Evolutionary conservation across 768 basidiomycete genomes (phyloP).

Genomic region (Chalciporus sphaerocephalus): DNA sequence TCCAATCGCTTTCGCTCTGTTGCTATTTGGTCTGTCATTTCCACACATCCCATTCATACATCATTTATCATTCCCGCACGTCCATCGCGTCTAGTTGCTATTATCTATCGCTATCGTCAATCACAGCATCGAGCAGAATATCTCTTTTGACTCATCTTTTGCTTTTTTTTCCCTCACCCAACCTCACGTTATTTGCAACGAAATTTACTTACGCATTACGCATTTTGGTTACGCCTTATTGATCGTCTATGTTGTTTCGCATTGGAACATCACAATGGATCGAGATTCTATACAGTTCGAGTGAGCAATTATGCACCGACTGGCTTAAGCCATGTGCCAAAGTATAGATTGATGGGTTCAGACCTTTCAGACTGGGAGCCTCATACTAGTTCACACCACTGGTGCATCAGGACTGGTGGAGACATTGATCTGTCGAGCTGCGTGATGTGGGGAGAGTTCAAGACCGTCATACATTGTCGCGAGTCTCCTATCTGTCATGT

Average conservation of each 20-base stretch:
- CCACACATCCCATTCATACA: conserved; percentile 13
- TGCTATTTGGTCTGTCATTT: conserved; percentile 21
- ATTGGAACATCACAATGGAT: not conserved
- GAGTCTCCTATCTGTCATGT: too few species aligned
- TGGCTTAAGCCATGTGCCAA: too few species aligned
- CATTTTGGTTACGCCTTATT: conserved; percentile 14
- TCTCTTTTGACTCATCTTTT: not conserved
- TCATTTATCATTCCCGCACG: conserved; percentile 15
- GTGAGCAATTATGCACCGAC: too few species aligned
- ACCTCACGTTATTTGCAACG: conserved; percentile 15
- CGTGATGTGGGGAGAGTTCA: too few species aligned
- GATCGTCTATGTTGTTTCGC: conserved; percentile 10
- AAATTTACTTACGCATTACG: conserved; percentile 17
- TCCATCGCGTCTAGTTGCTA: conserved; percentile 31
- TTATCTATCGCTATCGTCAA: conserved; percentile 35
- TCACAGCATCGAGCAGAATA: conserved; percentile 13
- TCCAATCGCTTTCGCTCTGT: conserved; percentile 18
- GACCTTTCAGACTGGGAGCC: too few species aligned
- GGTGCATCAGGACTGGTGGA: too few species aligned
- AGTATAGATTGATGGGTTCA: too few species aligned
- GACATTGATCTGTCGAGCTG: too few species aligned
- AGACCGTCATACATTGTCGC: too few species aligned
- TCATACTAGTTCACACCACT: too few species aligned
- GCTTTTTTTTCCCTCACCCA: not conserved
- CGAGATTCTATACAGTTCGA: too few species aligned